Evolutionary conservation across 108 stramenopile genomes (phyloP), one percentile per base, ranked within the genome.

Genomic region (Poteriospumella lacustris): DNA sequence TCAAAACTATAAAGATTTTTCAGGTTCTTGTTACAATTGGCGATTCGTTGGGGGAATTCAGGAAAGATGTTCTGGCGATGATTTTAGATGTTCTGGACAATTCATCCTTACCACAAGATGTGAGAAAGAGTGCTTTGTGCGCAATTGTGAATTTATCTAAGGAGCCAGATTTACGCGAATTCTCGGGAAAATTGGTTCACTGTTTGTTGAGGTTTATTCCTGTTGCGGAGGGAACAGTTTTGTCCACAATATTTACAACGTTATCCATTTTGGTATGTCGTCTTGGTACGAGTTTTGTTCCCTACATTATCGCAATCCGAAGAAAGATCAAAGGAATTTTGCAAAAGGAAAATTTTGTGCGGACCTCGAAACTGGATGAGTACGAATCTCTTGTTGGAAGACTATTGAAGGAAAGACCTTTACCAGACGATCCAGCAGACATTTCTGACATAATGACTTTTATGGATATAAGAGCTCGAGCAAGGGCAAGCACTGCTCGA

Each of bases 391-490:
- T 73, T 12, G 70, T 73, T 26, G 31, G 33, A 33, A n/a, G 43
- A 56, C 31, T 73, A 34, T 38, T 73, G 12, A 73, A 73, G 36
- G 31, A 73, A 24, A 3, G 41, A 12, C 70, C 70, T 5, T 56
- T 73, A 19, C 70, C 70, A 3, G 5, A 24, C 5, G 70, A 56
- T 33, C 70, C 70, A 12, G 26, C 70, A 42, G 70, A 73, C 36
- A 42, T 44, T 3, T 33, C 19, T 3, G 47, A 44, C 28, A 39
- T 73, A 5, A 42, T 31, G 31, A 34, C 12, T 24, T 34, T 5
- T 31, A 12, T 33, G 9, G 60, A 64, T 64, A 34, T 33, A 42
- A 36, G 70, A 42, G 70, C 42, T 9, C 36, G 70, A 5, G 42
- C 12, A 34, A 26, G 60, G 28, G 60, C 60, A 64, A 64, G 3